Base-by-base conservation (phyloP, 345 rosid species). In the Corymbia maculata region DNA sequence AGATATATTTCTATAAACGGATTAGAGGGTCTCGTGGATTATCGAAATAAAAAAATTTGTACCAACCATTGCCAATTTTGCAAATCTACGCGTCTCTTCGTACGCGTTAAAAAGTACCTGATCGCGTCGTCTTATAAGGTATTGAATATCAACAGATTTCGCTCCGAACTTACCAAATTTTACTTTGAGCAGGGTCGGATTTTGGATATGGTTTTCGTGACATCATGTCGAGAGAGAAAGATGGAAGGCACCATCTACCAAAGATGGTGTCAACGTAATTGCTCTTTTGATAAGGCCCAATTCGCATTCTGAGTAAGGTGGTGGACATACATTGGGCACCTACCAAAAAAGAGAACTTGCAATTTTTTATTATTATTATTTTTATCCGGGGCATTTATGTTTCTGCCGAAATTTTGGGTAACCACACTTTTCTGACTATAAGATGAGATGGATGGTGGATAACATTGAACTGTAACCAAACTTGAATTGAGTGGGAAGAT, bases 41-140 rank as follows among this genome's bases (percentile, higher is more conserved):
- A 66, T 66, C 4, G 30, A 8, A 0, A 1, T 4, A 4, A 5
- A 70, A 32, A 12, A 28, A 21, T 55, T 70, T 10, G 12, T 10
- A 36, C 44, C 49, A 10, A 12, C 49, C 8, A 11, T 1, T 19
- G 2, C 7, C 28, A 8, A 75, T 42, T 42, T 3, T 0, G 24
- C 1, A 4, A 15, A 36, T 19, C 10, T 19, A 36, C 4, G 5
- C 4, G 19, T 55, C 19, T 9, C 22, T 16, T 6, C 0, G 1
- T 17, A 70, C 1, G 26, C 4, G 4, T 75, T 2, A 5, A 36
- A 19, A 3, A 9, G 19, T 64, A 61, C 13, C 3, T 2, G 19
- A 57, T 24, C 13, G 30, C 14, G 13, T 42, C 13, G 6, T 28
- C 14, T 19, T 19, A 75, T 75, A 75, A 19, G 84, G 28, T 5